phyloP scores from a whole-genome alignment of 495 filamentous ascomycete genomes.

The Acidomyces sp. region DNA sequence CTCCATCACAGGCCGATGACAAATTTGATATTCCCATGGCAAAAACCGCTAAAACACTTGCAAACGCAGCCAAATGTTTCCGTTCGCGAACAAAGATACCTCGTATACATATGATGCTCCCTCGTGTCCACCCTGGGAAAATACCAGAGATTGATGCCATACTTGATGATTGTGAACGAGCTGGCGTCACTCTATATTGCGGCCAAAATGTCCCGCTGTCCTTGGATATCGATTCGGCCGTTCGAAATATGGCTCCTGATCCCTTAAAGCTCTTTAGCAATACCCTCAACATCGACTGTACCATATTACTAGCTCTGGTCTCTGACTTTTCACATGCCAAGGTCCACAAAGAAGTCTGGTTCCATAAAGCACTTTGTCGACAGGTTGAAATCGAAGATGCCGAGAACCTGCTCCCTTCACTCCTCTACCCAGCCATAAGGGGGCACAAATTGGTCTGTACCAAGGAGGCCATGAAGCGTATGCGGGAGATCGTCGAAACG shows the following conservation, averaged over 20 bases:
- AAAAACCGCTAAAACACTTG: constrained; percentile 42
- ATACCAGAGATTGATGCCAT: constrained; percentile 43
- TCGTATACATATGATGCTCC: constrained; percentile 46
- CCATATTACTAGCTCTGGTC: constrained; percentile 54
- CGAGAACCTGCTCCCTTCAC: constrained; percentile 44
- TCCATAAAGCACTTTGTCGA: constrained; percentile 44
- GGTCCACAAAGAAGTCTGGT: constrained; percentile 33
- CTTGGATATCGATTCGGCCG: constrained; percentile 23
- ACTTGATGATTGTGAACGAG: constrained; percentile 42
- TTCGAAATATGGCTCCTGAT: constrained; percentile 40
- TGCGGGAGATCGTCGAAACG: constrained; percentile 52
- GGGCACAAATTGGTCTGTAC: constrained; percentile 47
- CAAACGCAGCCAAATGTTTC: constrained; percentile 39
- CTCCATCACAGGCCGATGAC: constrained; percentile 16
- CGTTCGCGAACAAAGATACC: constrained; percentile 37
- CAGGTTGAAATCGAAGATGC: constrained; percentile 53
- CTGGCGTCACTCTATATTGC: constrained; percentile 41
- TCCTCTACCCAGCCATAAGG: constrained; percentile 51
- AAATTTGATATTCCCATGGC: constrained; percentile 34
- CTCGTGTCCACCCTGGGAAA: constrained; percentile 40
- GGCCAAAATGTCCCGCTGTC: constrained; percentile 13
- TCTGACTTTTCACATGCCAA: constrained; percentile 56
- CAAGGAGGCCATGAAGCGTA: constrained; percentile 44
- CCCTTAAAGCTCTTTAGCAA: constrained; percentile 42
- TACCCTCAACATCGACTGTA: constrained; percentile 60